Base-by-base conservation (phyloP, 805 yeast genomes). In the Scheffersomyces lignosus region DNA sequence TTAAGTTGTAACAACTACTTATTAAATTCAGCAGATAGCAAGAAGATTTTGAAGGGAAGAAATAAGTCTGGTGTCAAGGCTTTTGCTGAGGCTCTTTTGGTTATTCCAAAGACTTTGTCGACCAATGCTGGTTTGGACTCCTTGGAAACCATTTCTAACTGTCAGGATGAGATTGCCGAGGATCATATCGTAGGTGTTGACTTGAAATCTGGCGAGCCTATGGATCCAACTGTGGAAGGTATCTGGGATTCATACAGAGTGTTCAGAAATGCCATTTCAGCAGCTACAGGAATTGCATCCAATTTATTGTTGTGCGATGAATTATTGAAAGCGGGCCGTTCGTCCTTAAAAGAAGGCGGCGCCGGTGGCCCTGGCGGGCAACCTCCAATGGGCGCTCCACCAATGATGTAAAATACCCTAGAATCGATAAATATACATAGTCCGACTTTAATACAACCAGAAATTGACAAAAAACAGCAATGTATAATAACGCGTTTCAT, bases 221-320 rank as follows among this genome's bases (percentile, higher is more conserved):
- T 91, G 78, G 97, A 91, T 57, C 97, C 99, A 33, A 76, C 87
- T 5, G 76, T 86, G 36, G 96, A 87, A 58, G 99, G 99, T 43
- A 80, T 93, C 40, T 93, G 96, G 95, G 99, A 93, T 65, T 86
- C 96, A 17, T 93, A 78, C 70, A 75, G 99, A 48, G 99, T 93
- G 27, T 70, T 93, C 42, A 81, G 99, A 69, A 93, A 93, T 60
- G 96, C 96, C 7, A 72, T 93, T 36, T 80, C 89, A 34, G 82
- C 95, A 31, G 96, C 98, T 26, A 84, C 95, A 1, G 96, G 96
- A 36, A 93, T 93, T 54, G 91, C 99, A 1, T 82, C 93, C 45
- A 93, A 93, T 60, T 70, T 93, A 53, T 75, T 93, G 48, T 73
- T 93, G 45, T 93, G 99, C 71, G 99, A 93, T 67, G 99, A 93